Evolutionary conservation across 441 rosid genomes (phyloP).

Genomic region (Croton setiger): DNA sequence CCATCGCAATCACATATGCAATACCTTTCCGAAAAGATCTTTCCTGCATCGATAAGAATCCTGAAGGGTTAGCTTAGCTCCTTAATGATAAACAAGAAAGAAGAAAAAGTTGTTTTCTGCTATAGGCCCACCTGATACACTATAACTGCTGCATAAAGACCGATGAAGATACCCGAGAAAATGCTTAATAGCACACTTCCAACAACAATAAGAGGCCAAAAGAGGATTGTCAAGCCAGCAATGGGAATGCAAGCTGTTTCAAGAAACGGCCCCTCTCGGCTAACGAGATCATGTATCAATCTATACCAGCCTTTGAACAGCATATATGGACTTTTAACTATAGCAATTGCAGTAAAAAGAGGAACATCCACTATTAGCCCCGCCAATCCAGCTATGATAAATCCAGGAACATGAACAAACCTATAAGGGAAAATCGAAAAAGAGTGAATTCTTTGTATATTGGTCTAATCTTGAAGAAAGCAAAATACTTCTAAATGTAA

Average conservation of each 20-base stretch:
- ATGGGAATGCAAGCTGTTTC: conserved; percentile 79
- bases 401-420: conserved; percentile 70
- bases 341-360: conserved; percentile 55
- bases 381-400: conserved; percentile 64
- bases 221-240: conserved; percentile 67
- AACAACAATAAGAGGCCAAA: conserved; percentile 76
- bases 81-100: neutral
- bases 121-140: conserved; percentile 60
- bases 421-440: conserved; percentile 35
- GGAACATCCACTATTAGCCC: conserved; percentile 68
- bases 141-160: conserved; percentile 65
- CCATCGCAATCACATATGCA: conserved; percentile 85
- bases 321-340: conserved; percentile 74
- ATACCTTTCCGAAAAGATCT: conserved; percentile 67
- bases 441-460: neutral
- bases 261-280: conserved; percentile 79
- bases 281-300: conserved; percentile 58
- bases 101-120: neutral
- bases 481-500: neutral
- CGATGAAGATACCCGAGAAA: conserved; percentile 63
- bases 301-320: conserved; percentile 76
- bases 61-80: neutral
- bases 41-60: conserved; percentile 46
- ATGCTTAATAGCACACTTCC: conserved; percentile 56
- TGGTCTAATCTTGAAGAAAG: neutral